Conservation (phyloP, 306 rosid species). For the Mimosa bimucronata region DNA sequence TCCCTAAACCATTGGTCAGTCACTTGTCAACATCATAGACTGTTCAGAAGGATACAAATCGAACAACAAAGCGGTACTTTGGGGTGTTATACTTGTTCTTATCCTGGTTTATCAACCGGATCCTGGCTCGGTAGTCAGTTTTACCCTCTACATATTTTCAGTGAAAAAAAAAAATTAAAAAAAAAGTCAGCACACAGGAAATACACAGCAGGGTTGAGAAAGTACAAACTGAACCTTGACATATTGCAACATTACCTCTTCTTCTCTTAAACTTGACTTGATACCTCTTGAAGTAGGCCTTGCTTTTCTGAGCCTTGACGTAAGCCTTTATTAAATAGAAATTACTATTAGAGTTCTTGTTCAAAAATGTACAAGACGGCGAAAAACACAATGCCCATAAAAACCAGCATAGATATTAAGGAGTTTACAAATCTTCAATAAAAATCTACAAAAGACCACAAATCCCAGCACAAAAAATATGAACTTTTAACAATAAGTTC, state of each 20-base stretch:
- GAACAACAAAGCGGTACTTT: slow-evolving; percentile 73
- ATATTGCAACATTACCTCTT: slow-evolving; percentile 52
- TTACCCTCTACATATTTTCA: slow-evolving; percentile 60
- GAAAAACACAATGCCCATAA: neutral
- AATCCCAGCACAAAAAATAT: neutral
- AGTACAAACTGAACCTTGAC: neutral
- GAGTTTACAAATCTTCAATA: neutral
- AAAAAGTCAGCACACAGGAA: neutral
- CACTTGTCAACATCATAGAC: neutral
- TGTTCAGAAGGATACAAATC: slow-evolving; percentile 63
- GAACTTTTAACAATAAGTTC: neutral
- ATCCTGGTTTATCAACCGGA: slow-evolving; percentile 79
- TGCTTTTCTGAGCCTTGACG: slow-evolving; percentile 68
- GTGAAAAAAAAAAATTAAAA: neutral
- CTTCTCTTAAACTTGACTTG: slow-evolving; percentile 93
- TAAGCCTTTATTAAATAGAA: slow-evolving; percentile 43
- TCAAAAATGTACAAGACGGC: neutral
- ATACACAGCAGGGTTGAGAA: neutral
- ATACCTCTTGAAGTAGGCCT: slow-evolving; percentile 74
- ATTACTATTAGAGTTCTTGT: neutral
- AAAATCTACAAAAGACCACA: neutral
- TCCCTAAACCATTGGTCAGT: neutral
- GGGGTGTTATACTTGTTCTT: slow-evolving; percentile 87
- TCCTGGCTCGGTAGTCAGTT: slow-evolving; percentile 82
- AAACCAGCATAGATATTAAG: neutral